Evolutionary conservation across 2,329 filamentous ascomycete genomes (phyloP).

Genomic region (Alternaria incomplexa): DNA sequence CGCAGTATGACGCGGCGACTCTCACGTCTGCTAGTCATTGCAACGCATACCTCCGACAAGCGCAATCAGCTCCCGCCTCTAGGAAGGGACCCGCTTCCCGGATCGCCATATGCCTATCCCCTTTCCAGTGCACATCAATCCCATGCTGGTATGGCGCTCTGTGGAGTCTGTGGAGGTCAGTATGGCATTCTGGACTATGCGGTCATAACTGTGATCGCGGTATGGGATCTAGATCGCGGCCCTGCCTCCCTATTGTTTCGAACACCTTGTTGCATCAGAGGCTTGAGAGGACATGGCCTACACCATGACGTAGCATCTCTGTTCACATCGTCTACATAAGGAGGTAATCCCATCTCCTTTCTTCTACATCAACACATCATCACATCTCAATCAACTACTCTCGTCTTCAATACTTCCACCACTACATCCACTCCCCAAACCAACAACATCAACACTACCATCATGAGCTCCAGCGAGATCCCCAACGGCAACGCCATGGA

Average conservation of each 20-base stretch:
- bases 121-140: slow-evolving; percentile 6
- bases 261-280: not conserved
- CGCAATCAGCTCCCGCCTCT: slow-evolving; percentile 20
- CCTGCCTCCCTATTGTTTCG: not conserved
- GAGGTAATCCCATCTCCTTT: not conserved
- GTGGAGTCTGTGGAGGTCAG: not conserved
- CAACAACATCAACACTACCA: slow-evolving; percentile 4
- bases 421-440: not conserved
- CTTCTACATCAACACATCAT: not conserved
- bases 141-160: slow-evolving; percentile 9
- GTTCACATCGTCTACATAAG: not conserved
- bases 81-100: slow-evolving; percentile 7
- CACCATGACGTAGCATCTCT: slow-evolving; percentile 1
- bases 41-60: not conserved
- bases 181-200: slow-evolving; percentile 17
- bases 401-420: not conserved
- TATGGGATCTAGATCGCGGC: not conserved
- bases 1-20: not conserved
- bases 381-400: not conserved
- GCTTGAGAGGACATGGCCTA: not conserved
- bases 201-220: slow-evolving; percentile 25
- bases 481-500: slow-evolving; percentile 47
- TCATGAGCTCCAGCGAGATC: slow-evolving; percentile 41
- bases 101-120: slow-evolving; percentile 21
- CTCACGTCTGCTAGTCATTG: slow-evolving; percentile 1